phyloP scores from a whole-genome alignment of 257 asterid species.

The Lithospermum erythrorhizon region DNA sequence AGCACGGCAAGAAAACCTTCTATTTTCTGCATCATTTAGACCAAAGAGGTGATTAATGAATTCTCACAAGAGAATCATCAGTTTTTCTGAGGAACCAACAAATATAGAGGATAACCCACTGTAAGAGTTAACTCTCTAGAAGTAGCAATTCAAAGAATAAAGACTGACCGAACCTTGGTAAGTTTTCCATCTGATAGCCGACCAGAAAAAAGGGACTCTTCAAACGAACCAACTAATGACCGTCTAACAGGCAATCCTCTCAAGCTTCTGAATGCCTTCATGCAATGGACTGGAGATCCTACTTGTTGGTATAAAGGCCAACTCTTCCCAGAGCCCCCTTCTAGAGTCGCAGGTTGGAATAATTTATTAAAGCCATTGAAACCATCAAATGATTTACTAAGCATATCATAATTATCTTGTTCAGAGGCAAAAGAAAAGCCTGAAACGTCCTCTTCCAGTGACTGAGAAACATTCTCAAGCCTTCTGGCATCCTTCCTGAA shows the following conservation, averaged over 20 bases:
- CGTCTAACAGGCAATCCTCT: slow-evolving; percentile 53
- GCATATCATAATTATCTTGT: slow-evolving; percentile 32
- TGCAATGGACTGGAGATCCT: slow-evolving; percentile 21
- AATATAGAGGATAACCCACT: slow-evolving; percentile 3
- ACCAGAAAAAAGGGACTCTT: slow-evolving; percentile 81
- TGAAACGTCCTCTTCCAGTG: slow-evolving; percentile 30
- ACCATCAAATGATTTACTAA: slow-evolving; percentile 30
- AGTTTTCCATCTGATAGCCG: slow-evolving; percentile 50
- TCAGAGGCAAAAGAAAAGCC: slow-evolving; percentile 25
- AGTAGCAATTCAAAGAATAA: slow-evolving; percentile 9
- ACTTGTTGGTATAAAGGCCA: slow-evolving; percentile 32
- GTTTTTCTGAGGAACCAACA: not conserved
- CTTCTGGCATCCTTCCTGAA: slow-evolving; percentile 19
- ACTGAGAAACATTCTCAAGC: slow-evolving; percentile 20
- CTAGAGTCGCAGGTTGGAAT: slow-evolving; percentile 28
- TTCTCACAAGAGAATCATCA: no score
- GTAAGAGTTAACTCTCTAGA: slow-evolving; percentile 6
- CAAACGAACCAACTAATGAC: slow-evolving; percentile 83
- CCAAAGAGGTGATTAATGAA: slow-evolving; percentile 2
- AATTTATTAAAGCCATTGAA: slow-evolving; percentile 15
- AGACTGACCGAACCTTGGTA: slow-evolving; percentile 33
- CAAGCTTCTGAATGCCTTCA: slow-evolving; percentile 29
- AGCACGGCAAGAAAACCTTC: slow-evolving; percentile 80
- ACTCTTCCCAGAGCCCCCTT: slow-evolving; percentile 23
- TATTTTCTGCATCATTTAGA: slow-evolving; percentile 38